Evolutionary conservation across 164 flowering plant genomes (phyloP).

Genomic region (Litsea cubeba): DNA sequence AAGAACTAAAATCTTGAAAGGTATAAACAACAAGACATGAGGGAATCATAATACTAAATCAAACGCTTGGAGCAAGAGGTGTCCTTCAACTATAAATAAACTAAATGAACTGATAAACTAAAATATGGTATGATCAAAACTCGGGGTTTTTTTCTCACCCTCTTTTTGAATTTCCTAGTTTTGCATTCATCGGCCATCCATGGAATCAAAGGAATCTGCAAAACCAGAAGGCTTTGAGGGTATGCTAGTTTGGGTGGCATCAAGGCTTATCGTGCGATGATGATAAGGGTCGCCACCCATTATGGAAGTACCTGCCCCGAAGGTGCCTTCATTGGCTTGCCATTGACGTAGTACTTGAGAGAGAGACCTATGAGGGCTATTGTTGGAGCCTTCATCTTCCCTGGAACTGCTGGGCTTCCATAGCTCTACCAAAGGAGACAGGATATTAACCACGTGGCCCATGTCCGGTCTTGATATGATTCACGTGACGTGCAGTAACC

Average conservation of each 20-base stretch:
- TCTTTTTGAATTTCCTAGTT: neutral
- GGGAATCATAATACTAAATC: neutral
- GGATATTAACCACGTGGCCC: conserved; percentile 46
- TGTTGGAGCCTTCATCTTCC: conserved; percentile 22
- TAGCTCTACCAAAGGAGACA: conserved; percentile 47
- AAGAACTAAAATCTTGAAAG: neutral
- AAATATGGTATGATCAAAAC: neutral
- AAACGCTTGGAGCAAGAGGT: neutral
- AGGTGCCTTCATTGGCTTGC: conserved; percentile 32
- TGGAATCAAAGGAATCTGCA: conserved; percentile 34
- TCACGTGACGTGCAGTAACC: conserved; percentile 54
- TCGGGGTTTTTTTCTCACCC: neutral
- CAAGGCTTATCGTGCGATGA: neutral
- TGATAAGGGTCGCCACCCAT: neutral
- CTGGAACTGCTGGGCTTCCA: conserved; percentile 40
- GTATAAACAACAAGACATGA: neutral
- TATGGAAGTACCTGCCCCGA: conserved; percentile 3
- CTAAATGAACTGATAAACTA: neutral
- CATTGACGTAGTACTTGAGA: conserved; percentile 32
- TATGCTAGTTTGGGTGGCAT: conserved; percentile 11
- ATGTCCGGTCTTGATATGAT: conserved; percentile 53
- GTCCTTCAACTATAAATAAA: neutral
- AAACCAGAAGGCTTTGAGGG: conserved; percentile 39
- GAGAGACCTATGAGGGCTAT: conserved; percentile 25
- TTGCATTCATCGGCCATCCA: conserved; percentile 24